Base-by-base conservation (phyloP, 371 early-diverging fungal species). In the Mucor piriformis region DNA sequence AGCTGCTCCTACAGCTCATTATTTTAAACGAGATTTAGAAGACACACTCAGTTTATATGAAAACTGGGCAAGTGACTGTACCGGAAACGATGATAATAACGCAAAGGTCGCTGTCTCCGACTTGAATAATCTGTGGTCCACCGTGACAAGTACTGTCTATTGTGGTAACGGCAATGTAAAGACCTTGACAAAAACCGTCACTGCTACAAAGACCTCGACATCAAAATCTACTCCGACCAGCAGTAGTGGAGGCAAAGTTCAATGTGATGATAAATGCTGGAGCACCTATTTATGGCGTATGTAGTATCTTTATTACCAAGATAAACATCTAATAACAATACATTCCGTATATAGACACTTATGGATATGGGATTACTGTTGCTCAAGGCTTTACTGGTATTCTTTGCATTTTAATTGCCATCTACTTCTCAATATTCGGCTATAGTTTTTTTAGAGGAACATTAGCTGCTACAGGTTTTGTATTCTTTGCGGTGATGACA, bases 401-500 rank as follows among this genome's bases (percentile, higher is more conserved):
- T 32, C 54, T 74, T 12, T 46, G 70, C 37, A 55, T 72, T 54
- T 40, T 66, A 15, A 34, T 77, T 29, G 75, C 73, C 24, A 23
- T 77, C 5, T 52, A 70, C 43, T 61, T 75, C 16, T 29, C 64
- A 6, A 54, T 75, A 11, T 77, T 65, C 64, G 78, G 78, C 4
- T 77, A 68, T 47, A 58, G 65, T 15, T 64, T 55, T 35, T 66
- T 70, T 33, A 64, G 70, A 27, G 61, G 64, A 15, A 69, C 78
- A 12, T 51, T 77, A 21, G 65, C 61, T 12, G 50, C 68, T n/a
- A 59, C 64, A 18, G 78, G 78, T 1, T 77, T 77, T 53, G 52
- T 73, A 0, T 73, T 75, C 15, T 75, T 73, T 60, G 78, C 62
- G 1, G 62, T 70, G 38, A 69, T 73, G 54, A 69, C 75, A 5